These are phyloP conservation scores for Barnettozyma populi DNA, from an alignment of 805 yeast species.

Conservation along the genomic window DNA sequence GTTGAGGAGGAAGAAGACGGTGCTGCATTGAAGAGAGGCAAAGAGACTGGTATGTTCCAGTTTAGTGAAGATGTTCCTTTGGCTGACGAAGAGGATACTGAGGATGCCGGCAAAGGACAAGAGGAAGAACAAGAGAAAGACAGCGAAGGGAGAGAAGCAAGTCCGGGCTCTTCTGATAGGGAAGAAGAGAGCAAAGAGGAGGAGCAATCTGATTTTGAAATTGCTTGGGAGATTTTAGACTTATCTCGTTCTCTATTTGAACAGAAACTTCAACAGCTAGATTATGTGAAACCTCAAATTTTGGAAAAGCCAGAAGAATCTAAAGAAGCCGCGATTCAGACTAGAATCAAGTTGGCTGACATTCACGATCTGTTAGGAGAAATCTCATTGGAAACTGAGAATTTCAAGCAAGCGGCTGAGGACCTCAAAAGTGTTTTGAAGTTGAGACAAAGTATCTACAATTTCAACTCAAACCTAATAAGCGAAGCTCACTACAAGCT, in stretches of 20 bases:
- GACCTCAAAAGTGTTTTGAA: slow-evolving; percentile 60
- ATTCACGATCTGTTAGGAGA: slow-evolving; percentile 81
- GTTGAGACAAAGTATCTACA: slow-evolving; percentile 46
- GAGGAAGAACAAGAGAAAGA: slow-evolving; percentile 24
- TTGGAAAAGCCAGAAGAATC: slow-evolving; percentile 19
- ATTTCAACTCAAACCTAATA: slow-evolving; percentile 47
- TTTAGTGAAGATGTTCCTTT: slow-evolving; percentile 34
- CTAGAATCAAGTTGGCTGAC: slow-evolving; percentile 58
- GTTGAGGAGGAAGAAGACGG: slow-evolving; percentile 23
- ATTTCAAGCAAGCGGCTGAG: slow-evolving; percentile 68
- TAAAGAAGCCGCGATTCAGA: slow-evolving; percentile 29
- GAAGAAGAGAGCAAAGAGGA: slow-evolving; percentile 31
- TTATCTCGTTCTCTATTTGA: slow-evolving; percentile 66
- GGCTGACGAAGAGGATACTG: slow-evolving; percentile 29
- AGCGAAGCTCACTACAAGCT: slow-evolving; percentile 80
- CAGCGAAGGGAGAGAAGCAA: slow-evolving; percentile 13
- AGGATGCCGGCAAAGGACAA: slow-evolving; percentile 13
- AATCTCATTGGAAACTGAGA: slow-evolving; percentile 83
- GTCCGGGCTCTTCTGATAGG: slow-evolving; percentile 9
- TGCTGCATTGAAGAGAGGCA: slow-evolving; percentile 23
- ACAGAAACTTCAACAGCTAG: slow-evolving; percentile 21
- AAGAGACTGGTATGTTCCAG: slow-evolving; percentile 24
- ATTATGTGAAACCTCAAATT: slow-evolving; percentile 14
- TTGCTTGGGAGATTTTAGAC: slow-evolving; percentile 85
- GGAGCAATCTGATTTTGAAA: slow-evolving; percentile 70